Evolutionary conservation across 163 green algal species (phyloP), one percentile per base, ranked within the genome.

Genomic region (Coccomyxa subellipsoidea): DNA sequence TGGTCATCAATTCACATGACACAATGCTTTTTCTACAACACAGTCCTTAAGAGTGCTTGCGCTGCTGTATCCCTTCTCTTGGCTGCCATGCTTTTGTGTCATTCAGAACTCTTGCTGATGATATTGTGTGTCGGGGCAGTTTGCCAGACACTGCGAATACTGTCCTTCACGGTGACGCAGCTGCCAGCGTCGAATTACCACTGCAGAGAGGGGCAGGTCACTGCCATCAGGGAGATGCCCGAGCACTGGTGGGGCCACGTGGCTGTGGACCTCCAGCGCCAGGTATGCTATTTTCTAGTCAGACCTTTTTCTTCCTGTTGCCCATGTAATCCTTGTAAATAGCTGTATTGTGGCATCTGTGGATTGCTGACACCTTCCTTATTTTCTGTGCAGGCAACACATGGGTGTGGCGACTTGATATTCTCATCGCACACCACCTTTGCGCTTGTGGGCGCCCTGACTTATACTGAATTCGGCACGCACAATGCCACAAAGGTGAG

Each of bases 381-480:
- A 38, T n/a, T n/a, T n/a, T 35, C 69, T 76, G 69, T 81, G 78
- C 89, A 95, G 88, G 85, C 91, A 38, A 91, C 89, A 32, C 92
- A 93, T 81, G 93, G 93, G 54, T 98, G 95, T 82, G 95, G 95
- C 7, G 95, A 98, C 88, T 91, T 98, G 47, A 96, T 98, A 75
- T 98, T 98, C 86, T 95, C 89, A 7, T 96, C 90, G 0, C 95
- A 98, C 88, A 98, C 95, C 34, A 98, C 92, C 0, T 98, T 98
- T 88, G 93, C 95, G 37, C 90, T 98, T 59, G 83, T 88, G n/a
- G 87, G 88, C 18, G 80, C 84, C 38, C 82, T 95, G 29, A 90
- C 87, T 0, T 94, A 90, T 82, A 91, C 84, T 38, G 88, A 94
- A 81, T 93, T 93, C 32, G 90, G 91, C 71, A 84, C 84, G 3